Evolutionary conservation across 257 asterid species (phyloP).

Genomic region (Fraxinus americana): DNA sequence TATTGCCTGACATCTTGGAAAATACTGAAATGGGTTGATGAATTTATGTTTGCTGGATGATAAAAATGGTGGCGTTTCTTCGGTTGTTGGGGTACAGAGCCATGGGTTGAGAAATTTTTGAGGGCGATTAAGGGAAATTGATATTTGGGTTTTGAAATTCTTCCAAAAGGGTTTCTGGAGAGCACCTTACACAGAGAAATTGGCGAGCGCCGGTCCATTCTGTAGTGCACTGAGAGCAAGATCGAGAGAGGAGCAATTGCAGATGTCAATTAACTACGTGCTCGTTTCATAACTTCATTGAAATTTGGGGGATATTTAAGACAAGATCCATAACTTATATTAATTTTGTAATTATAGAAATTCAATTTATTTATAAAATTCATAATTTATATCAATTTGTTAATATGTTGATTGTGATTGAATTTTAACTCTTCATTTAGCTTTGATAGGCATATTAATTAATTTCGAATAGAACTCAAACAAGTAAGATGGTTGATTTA

Average conservation of each 20-base stretch:
- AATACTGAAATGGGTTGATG: conserved; percentile 31
- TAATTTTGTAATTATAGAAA: too few relatives aligned
- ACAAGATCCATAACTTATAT: too few relatives aligned
- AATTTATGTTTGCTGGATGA: conserved; percentile 27
- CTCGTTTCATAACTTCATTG: too few relatives aligned
- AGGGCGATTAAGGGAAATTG: conserved; percentile 26
- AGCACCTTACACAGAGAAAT: conserved; percentile 38
- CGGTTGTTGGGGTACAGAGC: conserved; percentile 21
- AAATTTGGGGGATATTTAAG: too few relatives aligned
- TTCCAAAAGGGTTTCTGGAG: conserved; percentile 31
- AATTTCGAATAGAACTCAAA: too few relatives aligned
- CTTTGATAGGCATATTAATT: too few relatives aligned
- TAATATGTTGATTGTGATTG: too few relatives aligned
- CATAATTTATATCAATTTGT: too few relatives aligned
- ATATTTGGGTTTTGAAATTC: conserved; percentile 37
- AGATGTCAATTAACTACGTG: background rate
- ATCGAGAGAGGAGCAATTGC: background rate
- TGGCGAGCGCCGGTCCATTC: conserved; percentile 63
- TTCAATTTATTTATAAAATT: too few relatives aligned
- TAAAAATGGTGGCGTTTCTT: conserved; percentile 25
- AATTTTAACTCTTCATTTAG: too few relatives aligned
- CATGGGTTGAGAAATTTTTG: conserved; percentile 24
- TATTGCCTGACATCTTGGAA: conserved; percentile 43
- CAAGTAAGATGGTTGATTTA: too few relatives aligned
- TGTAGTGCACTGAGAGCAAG: conserved; percentile 13